A percentile compares a stretch with the other conserved stretches of the same genome.
Conservation (phyloP, 2,329 filamentous ascomycete species). For the Fusarium haematococcum region DNA sequence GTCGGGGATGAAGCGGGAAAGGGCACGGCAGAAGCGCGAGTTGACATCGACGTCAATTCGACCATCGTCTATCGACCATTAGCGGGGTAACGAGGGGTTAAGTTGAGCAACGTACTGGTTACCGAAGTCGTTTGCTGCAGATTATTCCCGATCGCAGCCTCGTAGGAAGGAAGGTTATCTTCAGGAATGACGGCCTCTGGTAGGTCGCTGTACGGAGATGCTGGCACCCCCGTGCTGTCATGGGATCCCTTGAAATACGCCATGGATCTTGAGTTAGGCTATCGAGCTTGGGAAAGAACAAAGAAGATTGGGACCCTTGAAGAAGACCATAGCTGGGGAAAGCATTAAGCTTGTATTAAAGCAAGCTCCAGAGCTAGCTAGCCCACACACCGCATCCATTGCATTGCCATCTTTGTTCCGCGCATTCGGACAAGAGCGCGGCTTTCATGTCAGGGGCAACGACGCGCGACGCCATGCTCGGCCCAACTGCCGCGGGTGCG, state of each 20-base stretch:
- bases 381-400: neutral
- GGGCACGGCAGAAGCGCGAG: constrained; percentile 27
- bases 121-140: constrained; percentile 14
- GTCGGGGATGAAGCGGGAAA: constrained; percentile 31
- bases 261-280: constrained; percentile 9
- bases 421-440: neutral
- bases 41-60: constrained; percentile 27
- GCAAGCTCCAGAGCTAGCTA: neutral
- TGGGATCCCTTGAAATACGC: neutral
- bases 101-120: constrained; percentile 1
- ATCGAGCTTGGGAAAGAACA: neutral
- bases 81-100: neutral
- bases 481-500: neutral
- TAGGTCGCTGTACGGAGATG: constrained; percentile 22
- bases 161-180: constrained; percentile 23
- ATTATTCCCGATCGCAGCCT: constrained; percentile 9
- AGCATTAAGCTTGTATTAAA: neutral
- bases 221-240: neutral
- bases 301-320: neutral
- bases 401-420: neutral
- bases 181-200: constrained; percentile 16
- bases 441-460: neutral
- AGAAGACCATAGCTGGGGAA: neutral
- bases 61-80: constrained; percentile 18
- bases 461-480: neutral